These are phyloP conservation scores for Penicillium nordicum DNA, from an alignment of 2,329 filamentous ascomycete species.

Conservation along the genomic window DNA sequence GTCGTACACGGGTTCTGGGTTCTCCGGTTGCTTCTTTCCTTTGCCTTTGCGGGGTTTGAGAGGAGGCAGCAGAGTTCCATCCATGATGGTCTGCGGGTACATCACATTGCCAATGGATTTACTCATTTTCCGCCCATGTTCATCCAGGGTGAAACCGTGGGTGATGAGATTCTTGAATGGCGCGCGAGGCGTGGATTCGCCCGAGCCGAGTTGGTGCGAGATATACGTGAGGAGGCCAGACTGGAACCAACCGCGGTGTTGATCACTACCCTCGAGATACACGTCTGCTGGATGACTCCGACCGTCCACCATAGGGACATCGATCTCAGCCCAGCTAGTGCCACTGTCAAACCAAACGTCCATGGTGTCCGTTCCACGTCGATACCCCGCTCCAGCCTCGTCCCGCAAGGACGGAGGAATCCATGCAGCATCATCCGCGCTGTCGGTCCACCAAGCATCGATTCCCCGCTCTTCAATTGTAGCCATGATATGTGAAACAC, in stretches of 20 bases:
- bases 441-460: slow-evolving; percentile 94
- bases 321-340: slow-evolving; percentile 73
- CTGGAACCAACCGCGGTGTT: slow-evolving; percentile 98
- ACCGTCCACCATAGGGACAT: slow-evolving; percentile 29
- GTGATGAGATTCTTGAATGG: slow-evolving; percentile 91
- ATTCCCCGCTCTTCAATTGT: slow-evolving; percentile 73
- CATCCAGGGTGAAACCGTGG: slow-evolving; percentile 90
- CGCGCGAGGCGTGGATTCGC: slow-evolving; percentile 44
- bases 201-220: slow-evolving; percentile 51
- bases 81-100: slow-evolving; percentile 76
- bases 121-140: slow-evolving; percentile 94
- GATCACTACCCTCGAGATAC: slow-evolving; percentile 90
- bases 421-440: slow-evolving; percentile 72
- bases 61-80: slow-evolving; percentile 71
- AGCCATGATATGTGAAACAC: slow-evolving; percentile 78
- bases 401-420: slow-evolving; percentile 60
- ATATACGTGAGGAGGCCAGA: slow-evolving; percentile 87
- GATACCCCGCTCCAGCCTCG: slow-evolving; percentile 50
- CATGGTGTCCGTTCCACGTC: slow-evolving; percentile 90
- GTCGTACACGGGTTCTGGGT: slow-evolving; percentile 52
- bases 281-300: slow-evolving; percentile 62
- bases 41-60: slow-evolving; percentile 61
- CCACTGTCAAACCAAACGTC: slow-evolving; percentile 99
- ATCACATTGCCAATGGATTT: slow-evolving; percentile 93
- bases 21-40: slow-evolving; percentile 42